Evolutionary conservation across 345 rosid genomes (phyloP), one percentile per base, ranked within the genome.

Genomic region (Leavenworthia alabamica): DNA sequence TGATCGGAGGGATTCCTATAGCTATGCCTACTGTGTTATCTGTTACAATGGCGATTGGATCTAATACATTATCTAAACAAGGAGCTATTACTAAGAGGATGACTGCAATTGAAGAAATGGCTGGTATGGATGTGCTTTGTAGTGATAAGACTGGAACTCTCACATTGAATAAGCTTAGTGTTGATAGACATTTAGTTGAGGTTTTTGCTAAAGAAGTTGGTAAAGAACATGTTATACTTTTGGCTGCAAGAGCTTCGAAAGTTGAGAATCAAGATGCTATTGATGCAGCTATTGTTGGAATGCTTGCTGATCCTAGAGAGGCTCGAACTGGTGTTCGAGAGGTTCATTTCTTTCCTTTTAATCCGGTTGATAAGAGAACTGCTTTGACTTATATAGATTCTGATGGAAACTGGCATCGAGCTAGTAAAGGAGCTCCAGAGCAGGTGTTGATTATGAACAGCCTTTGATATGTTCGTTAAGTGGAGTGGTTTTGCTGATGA

Each of bases 41-140:
- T 1, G 98, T 91, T 68, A 91, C 98, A 60, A 91, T 91, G 98
- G 96, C 96, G 45, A 80, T 88, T 67, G 98, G 98, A 24, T 91
- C 96, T 50, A 96, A 84, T 65, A 77, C 90, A 57, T 90, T 91
- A 23, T 88, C 90, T 35, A 79, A 77, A 46, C 95, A 84, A 36
- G 73, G 73, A 33, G 97, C 97, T 52, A 86, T 91, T 29, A 91
- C 96, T 14, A 91, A 88, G 83, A 84, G 96, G 73, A 91, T 88
- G 96, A 91, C 98, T 17, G 96, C 98, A 55, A 88, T 88, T 28
- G 96, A 91, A 61, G 98, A 88, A 73, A 84, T 91, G 94, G 98
- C 96, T 0, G 92, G 92, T 46, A 91, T 91, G 96, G 98, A 91
- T 78, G 96, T 91, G 40, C 79, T 91, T 0, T 91, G 92, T 77